Evolutionary conservation across 176 grass and related monocot species (phyloP), one percentile per base, ranked within the genome.

Genomic region (Bonia amplexicaulis): DNA sequence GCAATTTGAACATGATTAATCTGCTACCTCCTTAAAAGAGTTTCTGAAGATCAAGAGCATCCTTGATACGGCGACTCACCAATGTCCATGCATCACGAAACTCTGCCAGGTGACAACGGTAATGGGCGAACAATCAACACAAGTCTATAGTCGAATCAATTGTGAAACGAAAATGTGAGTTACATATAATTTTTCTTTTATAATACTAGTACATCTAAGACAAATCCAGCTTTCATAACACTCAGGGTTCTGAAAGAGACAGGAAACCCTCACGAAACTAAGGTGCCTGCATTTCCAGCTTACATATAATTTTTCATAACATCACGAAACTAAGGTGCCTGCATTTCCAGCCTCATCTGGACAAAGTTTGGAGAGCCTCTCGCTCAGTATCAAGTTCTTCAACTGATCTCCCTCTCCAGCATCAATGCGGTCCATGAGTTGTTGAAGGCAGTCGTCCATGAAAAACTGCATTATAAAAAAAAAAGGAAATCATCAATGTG

Each of bases 361-460:
- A 96, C 91, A 87, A 87, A 99, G 89, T 76, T 84, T 99, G 45
- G 90, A 88, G 14, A 99, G 71, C 44, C 91, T 83, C 74, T 92
- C 91, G 85, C 91, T 96, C 65, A 96, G 78, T 85, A 90, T 88
- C 63, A 96, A 80, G 71, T 91, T 86, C 67, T 91, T 96, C 53
- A 96, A 77, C 76, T 89, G 77, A 60, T 96, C 91, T 70, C 85
- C 85, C 67, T 96, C 96, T 80, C 88, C 91, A 76, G 89, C 90
- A 86, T 96, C 96, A 84, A 96, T 78, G 20, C 60, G 81, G 71
- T 96, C 96, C 51, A 96, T 91, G 73, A 99, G 84, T 88, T 89
- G 94, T 74, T 99, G 86, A 82, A 99, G 93, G 77, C 96, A 94
- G 59, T 96, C 87, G 89, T 96, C 96, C 96, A 99, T 99, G 90